A percentile compares a stretch with the other conserved stretches of the same genome.
These are phyloP conservation scores for Kwoniella mangroviensis DNA, from an alignment of 768 basidiomycete species.

Conservation along the genomic window DNA sequence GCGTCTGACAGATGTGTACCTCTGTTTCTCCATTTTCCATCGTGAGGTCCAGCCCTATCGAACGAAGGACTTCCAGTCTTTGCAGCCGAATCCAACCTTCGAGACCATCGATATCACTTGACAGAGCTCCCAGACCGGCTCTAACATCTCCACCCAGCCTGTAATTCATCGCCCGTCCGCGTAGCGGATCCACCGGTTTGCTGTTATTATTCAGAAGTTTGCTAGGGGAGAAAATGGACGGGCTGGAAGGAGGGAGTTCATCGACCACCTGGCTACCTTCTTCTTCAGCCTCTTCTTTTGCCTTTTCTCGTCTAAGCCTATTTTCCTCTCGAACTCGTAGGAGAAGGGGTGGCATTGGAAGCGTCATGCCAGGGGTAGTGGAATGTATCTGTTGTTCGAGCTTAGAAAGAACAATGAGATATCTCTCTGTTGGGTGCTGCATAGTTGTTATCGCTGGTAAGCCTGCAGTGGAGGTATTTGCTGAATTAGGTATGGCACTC, in stretches of 20 bases:
- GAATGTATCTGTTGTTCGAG: conserved; percentile 35
- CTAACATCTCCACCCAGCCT: conserved; percentile 48
- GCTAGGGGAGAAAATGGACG: neutral
- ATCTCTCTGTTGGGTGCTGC: conserved; percentile 29
- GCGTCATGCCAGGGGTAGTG: conserved; percentile 40
- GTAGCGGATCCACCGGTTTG: conserved; percentile 11
- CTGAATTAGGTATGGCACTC: neutral
- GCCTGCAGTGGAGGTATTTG: conserved; percentile 1
- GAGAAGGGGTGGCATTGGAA: conserved; percentile 48
- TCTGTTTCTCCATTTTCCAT: conserved; percentile 4
- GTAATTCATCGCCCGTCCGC: conserved; percentile 39
- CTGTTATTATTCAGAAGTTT: neutral
- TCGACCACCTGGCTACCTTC: conserved; percentile 3
- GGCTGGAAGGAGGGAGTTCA: conserved; percentile 13
- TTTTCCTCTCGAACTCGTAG: conserved; percentile 39
- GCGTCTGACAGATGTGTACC: conserved; percentile 23
- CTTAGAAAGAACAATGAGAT: conserved; percentile 27
- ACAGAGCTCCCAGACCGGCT: conserved; percentile 39
- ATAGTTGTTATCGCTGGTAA: neutral
- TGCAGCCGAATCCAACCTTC: conserved; percentile 46
- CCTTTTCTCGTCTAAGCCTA: conserved; percentile 30
- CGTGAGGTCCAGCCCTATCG: conserved; percentile 14
- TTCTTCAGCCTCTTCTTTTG: conserved; percentile 30
- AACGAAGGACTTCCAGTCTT: conserved; percentile 36
- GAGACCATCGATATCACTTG: conserved; percentile 32